Conservation (phyloP, 2,329 filamentous ascomycete species). For the Leptographium lundbergii region DNA sequence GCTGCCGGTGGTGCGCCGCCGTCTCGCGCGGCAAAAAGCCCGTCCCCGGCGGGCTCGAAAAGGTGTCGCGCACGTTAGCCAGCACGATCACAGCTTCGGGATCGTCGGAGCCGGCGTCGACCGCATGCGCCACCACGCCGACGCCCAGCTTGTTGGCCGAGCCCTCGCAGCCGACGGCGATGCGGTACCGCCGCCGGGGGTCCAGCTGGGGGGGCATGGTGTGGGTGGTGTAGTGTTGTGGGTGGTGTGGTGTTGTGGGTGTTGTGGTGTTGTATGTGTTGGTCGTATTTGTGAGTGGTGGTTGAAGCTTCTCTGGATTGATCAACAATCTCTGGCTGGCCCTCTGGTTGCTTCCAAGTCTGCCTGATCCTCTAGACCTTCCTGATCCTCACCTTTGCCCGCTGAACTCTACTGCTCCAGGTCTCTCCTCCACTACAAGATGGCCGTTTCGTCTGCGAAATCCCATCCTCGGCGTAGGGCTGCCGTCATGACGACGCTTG, state of each 20-base stretch:
- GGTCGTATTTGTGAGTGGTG: too few relatives aligned
- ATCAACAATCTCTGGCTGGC: too few relatives aligned
- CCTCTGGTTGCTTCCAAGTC: too few relatives aligned
- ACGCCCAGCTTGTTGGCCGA: constrained; percentile 97
- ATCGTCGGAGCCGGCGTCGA: neutral
- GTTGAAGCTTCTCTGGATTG: too few relatives aligned
- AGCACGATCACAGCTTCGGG: constrained; percentile 53
- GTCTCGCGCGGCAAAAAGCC: constrained; percentile 97
- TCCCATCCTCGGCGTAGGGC: neutral
- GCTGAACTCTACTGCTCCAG: too few relatives aligned
- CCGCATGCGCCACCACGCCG: constrained; percentile 73
- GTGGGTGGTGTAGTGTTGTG: neutral
- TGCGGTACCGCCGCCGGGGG: constrained; percentile 25
- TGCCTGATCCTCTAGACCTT: too few relatives aligned
- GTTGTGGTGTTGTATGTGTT: too few relatives aligned
- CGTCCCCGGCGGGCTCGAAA: constrained; percentile 78
- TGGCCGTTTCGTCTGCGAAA: neutral
- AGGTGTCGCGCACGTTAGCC: constrained; percentile 90
- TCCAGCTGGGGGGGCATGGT: constrained; percentile 5
- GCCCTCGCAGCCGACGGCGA: constrained; percentile 61
- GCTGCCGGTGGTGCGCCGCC: constrained; percentile 76
- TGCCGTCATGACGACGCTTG: neutral
- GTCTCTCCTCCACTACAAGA: too few relatives aligned
- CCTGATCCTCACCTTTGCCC: too few relatives aligned
- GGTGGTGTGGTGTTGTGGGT: too few relatives aligned